These are phyloP conservation scores for Pleurotus eryngii DNA, from an alignment of 768 basidiomycete genomes.

Conservation along the genomic window DNA sequence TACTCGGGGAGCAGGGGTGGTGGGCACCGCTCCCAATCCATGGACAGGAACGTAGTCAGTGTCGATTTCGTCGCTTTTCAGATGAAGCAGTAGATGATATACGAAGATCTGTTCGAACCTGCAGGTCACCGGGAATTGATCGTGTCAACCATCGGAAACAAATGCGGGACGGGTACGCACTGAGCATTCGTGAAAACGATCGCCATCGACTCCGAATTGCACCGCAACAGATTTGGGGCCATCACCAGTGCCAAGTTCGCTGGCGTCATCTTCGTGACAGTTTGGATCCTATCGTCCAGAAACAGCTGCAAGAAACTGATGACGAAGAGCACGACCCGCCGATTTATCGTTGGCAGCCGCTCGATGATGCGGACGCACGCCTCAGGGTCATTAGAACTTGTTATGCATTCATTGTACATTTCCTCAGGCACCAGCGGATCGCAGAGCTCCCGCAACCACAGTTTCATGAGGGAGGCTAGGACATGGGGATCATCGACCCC, in stretches of 20 bases:
- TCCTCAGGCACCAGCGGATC: constrained; percentile 91
- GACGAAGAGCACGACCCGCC: constrained; percentile 82
- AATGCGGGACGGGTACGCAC: constrained; percentile 44
- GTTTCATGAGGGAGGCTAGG: constrained; percentile 84
- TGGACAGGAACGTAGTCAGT: constrained; percentile 74
- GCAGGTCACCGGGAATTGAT: background rate
- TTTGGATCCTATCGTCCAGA: constrained; percentile 70
- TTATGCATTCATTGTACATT: constrained; percentile 88
- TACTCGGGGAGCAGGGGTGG: constrained; percentile 39
- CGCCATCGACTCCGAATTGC: constrained; percentile 83
- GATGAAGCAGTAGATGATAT: constrained; percentile 76
- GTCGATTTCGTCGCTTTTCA: constrained; percentile 75
- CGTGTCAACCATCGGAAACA: too few relatives aligned
- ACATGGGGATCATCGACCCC: constrained; percentile 90
- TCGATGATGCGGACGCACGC: constrained; percentile 73
- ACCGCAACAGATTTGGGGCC: constrained; percentile 87
- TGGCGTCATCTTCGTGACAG: constrained; percentile 84
- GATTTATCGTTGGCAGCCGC: constrained; percentile 80
- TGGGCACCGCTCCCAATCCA: constrained; percentile 68
- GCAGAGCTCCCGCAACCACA: constrained; percentile 89
- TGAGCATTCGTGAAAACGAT: constrained; percentile 90
- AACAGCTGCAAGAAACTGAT: constrained; percentile 91
- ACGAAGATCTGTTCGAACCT: constrained; percentile 91
- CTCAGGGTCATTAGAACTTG: constrained; percentile 58
- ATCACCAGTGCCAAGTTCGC: constrained; percentile 87